phyloP scores from a whole-genome alignment of 2,329 filamentous ascomycete species.

The Fusarium acutatum region DNA sequence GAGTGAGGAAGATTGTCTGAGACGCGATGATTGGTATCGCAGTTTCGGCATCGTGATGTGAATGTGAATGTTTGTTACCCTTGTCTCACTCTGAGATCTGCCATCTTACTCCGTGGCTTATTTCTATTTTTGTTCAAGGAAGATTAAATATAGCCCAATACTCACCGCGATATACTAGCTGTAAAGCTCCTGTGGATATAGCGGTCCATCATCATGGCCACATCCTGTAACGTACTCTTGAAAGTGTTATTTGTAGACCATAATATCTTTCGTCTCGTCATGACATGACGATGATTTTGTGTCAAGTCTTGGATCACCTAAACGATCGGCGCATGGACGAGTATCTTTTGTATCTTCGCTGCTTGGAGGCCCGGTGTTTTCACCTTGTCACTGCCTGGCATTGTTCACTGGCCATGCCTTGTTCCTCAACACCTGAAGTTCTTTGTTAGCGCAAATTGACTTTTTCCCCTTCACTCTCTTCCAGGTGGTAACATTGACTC shows the following conservation, averaged over 20 bases:
- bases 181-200: constrained; percentile 62
- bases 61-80: constrained; percentile 45
- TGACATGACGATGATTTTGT: rapidly evolving
- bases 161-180: constrained; percentile 72
- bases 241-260: not conserved
- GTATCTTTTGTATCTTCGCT: rapidly evolving
- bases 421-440: not conserved
- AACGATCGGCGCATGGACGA: no score
- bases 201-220: constrained; percentile 76
- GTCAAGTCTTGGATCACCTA: rapidly evolving
- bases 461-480: not conserved
- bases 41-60: not conserved
- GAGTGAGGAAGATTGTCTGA: constrained; percentile 59
- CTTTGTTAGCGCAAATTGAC: not conserved
- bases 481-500: not conserved
- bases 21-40: not conserved
- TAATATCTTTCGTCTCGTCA: rapidly evolving
- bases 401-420: not conserved
- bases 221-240: constrained; percentile 47
- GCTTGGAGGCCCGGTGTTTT: no score
- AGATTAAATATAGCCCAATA: constrained; percentile 69
- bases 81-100: constrained; percentile 86
- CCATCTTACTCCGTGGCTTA: constrained; percentile 71
- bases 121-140: constrained; percentile 76
- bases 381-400: not conserved